phyloP scores from a whole-genome alignment of 1,284 basidiomycete species.

The Papiliotrema fonsecae region DNA sequence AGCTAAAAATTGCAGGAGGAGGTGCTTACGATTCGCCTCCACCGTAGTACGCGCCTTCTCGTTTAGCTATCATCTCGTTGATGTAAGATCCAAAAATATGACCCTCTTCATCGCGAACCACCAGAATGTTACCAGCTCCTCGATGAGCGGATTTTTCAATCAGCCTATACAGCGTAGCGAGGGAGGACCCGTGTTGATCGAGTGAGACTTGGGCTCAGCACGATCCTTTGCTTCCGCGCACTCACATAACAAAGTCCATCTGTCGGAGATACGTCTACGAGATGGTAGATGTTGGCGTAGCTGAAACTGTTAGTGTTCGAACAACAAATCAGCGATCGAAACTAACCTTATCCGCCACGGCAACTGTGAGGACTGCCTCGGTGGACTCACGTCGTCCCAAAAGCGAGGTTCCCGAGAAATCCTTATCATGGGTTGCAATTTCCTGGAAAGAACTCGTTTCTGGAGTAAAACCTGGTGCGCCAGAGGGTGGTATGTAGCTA shows the following conservation, averaged over 20 bases:
- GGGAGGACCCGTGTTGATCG: slow-evolving; percentile 90
- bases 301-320: slow-evolving; percentile 45
- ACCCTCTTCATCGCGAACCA: slow-evolving; percentile 60
- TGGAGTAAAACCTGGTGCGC: slow-evolving; percentile 67
- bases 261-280: slow-evolving; percentile 66
- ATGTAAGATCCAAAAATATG: slow-evolving; percentile 74
- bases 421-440: slow-evolving; percentile 32
- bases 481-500: slow-evolving; percentile 59
- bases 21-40: slow-evolving; percentile 72
- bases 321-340: neutral
- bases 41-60: slow-evolving; percentile 68
- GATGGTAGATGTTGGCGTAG: slow-evolving; percentile 70
- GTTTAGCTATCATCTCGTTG: slow-evolving; percentile 61
- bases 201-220: slow-evolving; percentile 55
- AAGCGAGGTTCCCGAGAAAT: slow-evolving; percentile 47
- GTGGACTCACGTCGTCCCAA: slow-evolving; percentile 58
- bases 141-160: slow-evolving; percentile 51
- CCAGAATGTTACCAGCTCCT: slow-evolving; percentile 54
- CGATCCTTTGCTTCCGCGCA: neutral
- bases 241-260: slow-evolving; percentile 80
- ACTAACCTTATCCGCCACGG: slow-evolving; percentile 60
- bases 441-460: slow-evolving; percentile 35
- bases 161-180: slow-evolving; percentile 75
- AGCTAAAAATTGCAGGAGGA: neutral
- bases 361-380: slow-evolving; percentile 53